Evolutionary conservation across 78 protist species (phyloP), one percentile per base, ranked within the genome.

Genomic region (Dictyostelium capitatum): DNA sequence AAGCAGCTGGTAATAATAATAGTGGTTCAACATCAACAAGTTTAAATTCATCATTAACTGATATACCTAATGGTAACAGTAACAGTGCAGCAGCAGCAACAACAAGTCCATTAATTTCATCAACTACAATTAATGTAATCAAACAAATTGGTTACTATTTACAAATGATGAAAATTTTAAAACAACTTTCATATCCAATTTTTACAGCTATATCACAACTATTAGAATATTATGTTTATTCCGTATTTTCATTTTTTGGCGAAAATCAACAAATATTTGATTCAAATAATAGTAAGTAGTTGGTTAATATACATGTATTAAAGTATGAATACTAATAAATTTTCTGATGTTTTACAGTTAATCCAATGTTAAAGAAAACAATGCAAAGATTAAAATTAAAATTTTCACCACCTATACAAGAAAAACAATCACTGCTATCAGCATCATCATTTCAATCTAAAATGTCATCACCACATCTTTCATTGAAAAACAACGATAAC

Each of bases 101-200:
- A 77, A 57, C 28, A 20, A 23, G 67, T 9, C 95, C 95, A 28
- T 47, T 82, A 80, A 73, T 82, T 9, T 41, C 95, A 23, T 75
- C 95, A 32, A 91, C 90, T 5, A 91, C 95, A 1, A 74, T 91
- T 41, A 82, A 91, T 70, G 95, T 91, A 28, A 77, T 91, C 41
- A 67, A 89, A 51, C 75, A 81, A 23, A 81, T 91, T 65, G 95
- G 95, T 30, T 81, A 91, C 7, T 91, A 91, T 79, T 46, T 79
- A 54, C 95, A 91, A 69, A 91, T 91, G 95, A 91, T 91, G 95
- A 91, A 91, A 62, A 82, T 91, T 48, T 73, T 91, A 23, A 62
- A 82, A 19, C 90, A 41, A 65, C 50, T 91, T 0, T 25, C 95
- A 15, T 81, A 80, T 43, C 92, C 83, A 62, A 91, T 91, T 23